phyloP scores from a whole-genome alignment of 2,329 filamentous ascomycete species.

The Exophiala spinifera region DNA sequence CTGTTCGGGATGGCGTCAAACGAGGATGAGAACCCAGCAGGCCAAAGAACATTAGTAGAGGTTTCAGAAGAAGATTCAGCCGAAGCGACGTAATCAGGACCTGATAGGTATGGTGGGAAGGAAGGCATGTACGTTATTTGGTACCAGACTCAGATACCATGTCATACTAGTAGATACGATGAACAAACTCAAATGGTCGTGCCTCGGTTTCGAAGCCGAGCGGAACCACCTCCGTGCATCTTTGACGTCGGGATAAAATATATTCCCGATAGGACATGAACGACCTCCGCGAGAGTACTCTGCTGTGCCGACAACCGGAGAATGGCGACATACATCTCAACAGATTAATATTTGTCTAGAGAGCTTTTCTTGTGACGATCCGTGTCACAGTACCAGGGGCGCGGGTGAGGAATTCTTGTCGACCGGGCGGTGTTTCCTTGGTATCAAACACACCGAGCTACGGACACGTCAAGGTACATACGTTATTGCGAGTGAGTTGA shows the following conservation, averaged over 20 bases:
- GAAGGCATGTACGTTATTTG: too few species aligned
- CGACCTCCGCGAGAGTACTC: neutral
- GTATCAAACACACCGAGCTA: too few species aligned
- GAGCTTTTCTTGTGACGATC: neutral
- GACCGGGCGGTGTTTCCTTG: too few species aligned
- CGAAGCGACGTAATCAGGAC: neutral
- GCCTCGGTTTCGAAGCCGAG: neutral
- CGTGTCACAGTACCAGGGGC: neutral
- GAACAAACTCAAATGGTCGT: neutral
- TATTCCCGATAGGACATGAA: slow-evolving; percentile 19
- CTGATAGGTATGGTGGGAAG: too few species aligned
- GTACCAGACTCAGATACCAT: too few species aligned
- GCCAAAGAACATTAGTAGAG: slow-evolving; percentile 26
- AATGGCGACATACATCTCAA: neutral
- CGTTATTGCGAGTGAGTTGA: too few species aligned
- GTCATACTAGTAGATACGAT: too few species aligned
- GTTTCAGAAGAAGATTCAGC: slow-evolving; percentile 1
- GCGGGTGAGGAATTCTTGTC: neutral
- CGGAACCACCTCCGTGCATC: neutral
- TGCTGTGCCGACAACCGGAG: neutral
- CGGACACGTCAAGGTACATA: too few species aligned
- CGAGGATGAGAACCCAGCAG: slow-evolving; percentile 35
- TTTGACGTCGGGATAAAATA: slow-evolving; percentile 10
- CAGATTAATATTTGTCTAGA: neutral
- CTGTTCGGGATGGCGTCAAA: slow-evolving; percentile 52